These are phyloP conservation scores for Eimeria tenella DNA, from an alignment of 169 alveolate species.

Conservation along the genomic window DNA sequence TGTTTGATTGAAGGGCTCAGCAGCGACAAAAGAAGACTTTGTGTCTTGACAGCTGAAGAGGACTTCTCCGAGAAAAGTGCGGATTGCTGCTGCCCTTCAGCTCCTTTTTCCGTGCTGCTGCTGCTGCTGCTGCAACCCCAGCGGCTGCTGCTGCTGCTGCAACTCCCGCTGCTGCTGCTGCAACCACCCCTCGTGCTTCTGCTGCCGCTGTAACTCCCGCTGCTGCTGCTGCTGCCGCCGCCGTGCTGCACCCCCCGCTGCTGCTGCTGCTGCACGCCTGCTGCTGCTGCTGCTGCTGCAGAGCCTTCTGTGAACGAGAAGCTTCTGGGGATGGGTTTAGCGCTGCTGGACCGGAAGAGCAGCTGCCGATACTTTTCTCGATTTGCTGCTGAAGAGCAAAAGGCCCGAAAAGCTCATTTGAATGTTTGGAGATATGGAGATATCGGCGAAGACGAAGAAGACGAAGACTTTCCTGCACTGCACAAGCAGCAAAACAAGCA, in stretches of 20 bases:
- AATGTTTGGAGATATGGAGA: constrained; percentile 73
- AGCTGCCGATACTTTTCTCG: constrained; percentile 1
- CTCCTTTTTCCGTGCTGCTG: too few species aligned
- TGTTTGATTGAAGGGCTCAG: constrained; percentile 51
- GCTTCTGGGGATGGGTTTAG: constrained; percentile 50
- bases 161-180: too few species aligned
- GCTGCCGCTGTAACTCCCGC: neutral
- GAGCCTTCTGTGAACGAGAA: constrained; percentile 38
- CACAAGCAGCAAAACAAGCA: neutral
- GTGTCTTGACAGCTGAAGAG: constrained; percentile 44
- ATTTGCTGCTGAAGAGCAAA: constrained; percentile 43
- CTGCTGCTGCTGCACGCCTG: neutral
- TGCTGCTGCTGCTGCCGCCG: neutral
- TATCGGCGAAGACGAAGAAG: constrained; percentile 60
- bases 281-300: neutral
- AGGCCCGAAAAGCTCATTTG: constrained; percentile 63
- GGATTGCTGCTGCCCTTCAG: neutral
- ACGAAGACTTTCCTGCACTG: constrained; percentile 24
- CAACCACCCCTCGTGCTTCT: too few species aligned
- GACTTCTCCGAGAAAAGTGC: neutral
- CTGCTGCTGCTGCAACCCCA: too few species aligned
- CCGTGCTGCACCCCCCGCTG: too few species aligned
- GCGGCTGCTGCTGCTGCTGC: too few species aligned
- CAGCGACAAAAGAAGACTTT: neutral
- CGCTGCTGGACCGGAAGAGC: constrained; percentile 48